Evolutionary conservation across 768 basidiomycete species (phyloP), one percentile per base, ranked within the genome.

Genomic region (Leccinellum rugosiceps): DNA sequence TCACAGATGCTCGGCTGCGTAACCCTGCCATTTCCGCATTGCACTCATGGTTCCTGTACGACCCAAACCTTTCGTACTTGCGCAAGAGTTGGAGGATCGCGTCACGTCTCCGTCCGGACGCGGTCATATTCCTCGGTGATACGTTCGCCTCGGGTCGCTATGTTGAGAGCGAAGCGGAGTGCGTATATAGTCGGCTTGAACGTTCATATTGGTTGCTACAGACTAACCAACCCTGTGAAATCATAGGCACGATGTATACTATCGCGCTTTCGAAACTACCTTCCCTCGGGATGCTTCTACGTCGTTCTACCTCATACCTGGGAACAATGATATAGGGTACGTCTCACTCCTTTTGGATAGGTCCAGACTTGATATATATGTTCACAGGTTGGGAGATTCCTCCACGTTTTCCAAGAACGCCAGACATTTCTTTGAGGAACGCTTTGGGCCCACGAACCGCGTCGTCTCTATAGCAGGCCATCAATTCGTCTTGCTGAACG

Each of bases 261-360:
- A 75, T 19, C 71, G 74, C 32, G 79, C 83, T 52, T 92, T 92
- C 75, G 79, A 83, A 63, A 73, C 75, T 4, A 83, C 85, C 30
- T 91, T 91, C 65, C 68, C 75, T 17, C 63, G 75, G 1, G 69
- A 79, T 19, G 55, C 73, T 14, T 72, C 73, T 3, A 68, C 76
- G 15, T 66, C 75, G 1, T 76, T 78, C 52, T 80, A 84, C 72
- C 84, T 82, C 64, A 76, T 91, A 43, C 85, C 88, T 7, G 92
- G 92, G n/a, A 94, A 94, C 62, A 87, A 86, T 61, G 92, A 94
- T 63, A 79, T 94, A 46, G 85, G 85, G 80, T 86, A 48, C 23
- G 81, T 72, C 46, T 49, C 23, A 1, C 49, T 52, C 28, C 23
- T 50, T 47, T 41, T 32, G 8, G 17, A 52, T 13, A 34, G 31